Base-by-base conservation (phyloP, 2,329 filamentous ascomycete genomes). In the Neophaeococcomyces aloes region DNA sequence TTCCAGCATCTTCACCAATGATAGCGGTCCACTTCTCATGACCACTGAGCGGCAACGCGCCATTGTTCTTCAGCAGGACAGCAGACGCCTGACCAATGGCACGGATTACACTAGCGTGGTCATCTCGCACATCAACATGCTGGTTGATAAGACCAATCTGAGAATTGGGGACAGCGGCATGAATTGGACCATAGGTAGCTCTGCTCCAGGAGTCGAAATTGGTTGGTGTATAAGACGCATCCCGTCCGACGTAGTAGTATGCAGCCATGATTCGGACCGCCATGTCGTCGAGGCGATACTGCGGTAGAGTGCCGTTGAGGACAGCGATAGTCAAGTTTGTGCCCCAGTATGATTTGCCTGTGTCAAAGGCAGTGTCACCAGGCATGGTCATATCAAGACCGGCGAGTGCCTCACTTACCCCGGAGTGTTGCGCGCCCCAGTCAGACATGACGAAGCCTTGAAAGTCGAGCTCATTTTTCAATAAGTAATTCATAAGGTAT, bases 271-370 rank as follows among this genome's bases (percentile, higher is more conserved):
- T 94, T 55, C 91, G 79, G 63, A 86, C 82, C 4, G 78, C 85
- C 81, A 94, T 94, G 59, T 96, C 91, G 54, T 95, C 88, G 7
- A 96, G 61, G 39, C 89, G 78, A 75, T 83, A 94, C 53, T 84
- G 78, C 1, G 89, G 86, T 25, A 96, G 68, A 1, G 87, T 94
- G 29, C 88, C 88, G 58, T 96, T 95, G 54, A 94, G 64, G 4
- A 95, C 79, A 1, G 85, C 85, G 37, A 94, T 68, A 2, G 89
- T 95, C 54, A 96, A 64, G 63, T 96, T 96, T 21, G 79, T 68
- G 7, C 89, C 89, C 83, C 84, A 94, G 69, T 72, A 93, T 14
- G 80, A 81, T 39, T 65, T 62, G 5, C 83, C 83, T 3, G 74
- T 77, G 61, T 83, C 77, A 66, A 95, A 94, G 15, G 65, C 52